These are phyloP conservation scores for Ceratobasidium sp. DNA, from an alignment of 1,284 basidiomycete species.

Conservation along the genomic window DNA sequence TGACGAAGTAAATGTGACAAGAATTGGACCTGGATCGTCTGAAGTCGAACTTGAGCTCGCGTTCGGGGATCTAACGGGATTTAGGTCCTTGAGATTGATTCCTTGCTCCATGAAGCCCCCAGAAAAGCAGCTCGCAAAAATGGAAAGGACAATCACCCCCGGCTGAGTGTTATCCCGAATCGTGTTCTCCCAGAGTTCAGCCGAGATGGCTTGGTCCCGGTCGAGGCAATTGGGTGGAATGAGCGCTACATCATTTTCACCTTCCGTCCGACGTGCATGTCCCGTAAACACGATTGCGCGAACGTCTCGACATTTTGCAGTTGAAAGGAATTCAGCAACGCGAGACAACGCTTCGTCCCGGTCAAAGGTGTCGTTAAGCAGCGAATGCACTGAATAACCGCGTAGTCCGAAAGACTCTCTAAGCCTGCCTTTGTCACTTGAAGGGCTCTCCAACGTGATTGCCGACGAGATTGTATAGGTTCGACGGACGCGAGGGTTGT, in stretches of 20 bases:
- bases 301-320: slow-evolving; percentile 3
- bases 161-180: not conserved
- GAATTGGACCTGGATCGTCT: not conserved
- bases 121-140: slow-evolving; percentile 35
- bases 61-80: not conserved
- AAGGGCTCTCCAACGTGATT: not conserved
- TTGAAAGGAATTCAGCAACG: not conserved
- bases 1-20: slow-evolving; percentile 9
- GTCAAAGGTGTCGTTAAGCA: slow-evolving; percentile 10
- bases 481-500: not conserved
- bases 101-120: slow-evolving; percentile 22
- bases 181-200: slow-evolving; percentile 6
- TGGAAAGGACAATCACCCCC: slow-evolving; percentile 29
- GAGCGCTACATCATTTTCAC: not conserved
- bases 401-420: not conserved
- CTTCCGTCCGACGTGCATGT: not conserved
- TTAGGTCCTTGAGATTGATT: slow-evolving; percentile 6
- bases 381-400: slow-evolving; percentile 9
- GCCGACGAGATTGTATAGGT: slow-evolving; percentile 7
- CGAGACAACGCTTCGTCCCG: not conserved
- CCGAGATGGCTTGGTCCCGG: not conserved
- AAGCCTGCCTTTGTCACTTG: not conserved
- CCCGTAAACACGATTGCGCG: slow-evolving; percentile 29
- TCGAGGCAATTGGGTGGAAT: slow-evolving; percentile 9
- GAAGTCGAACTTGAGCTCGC: no score